Base-by-base conservation (phyloP, 2,329 filamentous ascomycete species). In the Dactylella cylindrospora region DNA sequence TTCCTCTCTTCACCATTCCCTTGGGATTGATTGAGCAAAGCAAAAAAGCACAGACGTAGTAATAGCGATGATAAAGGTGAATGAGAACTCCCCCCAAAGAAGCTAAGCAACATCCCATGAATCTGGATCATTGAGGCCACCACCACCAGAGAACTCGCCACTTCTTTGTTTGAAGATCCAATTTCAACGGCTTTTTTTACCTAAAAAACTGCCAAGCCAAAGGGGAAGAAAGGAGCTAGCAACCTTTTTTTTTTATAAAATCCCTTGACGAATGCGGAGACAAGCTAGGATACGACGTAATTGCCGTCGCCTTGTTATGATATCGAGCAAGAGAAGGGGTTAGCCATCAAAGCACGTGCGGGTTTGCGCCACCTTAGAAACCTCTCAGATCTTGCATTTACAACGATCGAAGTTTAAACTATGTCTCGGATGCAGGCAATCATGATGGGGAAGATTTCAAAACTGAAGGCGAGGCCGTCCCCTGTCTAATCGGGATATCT, bases 181-280 rank as follows among this genome's bases (percentile, higher is more conserved):
- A n/a, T n/a, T 38, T 49, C 33, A 62, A 62, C 57, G 57, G 49
- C 43, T 49, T 44, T 62, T 31, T 44, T 62, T 31, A 40, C 53
- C 7, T 13, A 41, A 25, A 53, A 31, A 17, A 17, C 31, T 44
- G 57, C 55, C 49, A 53, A 53, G 47, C 43, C 20, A 54, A 49
- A 44, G 19, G 31, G 45, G 44, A 43, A 23, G 39, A 45, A 62
- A 25, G 31, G 7, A 50, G 36, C 57, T 62, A 62, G 57, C 57
- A 62, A 44, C 57, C 54, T n/a, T n/a, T n/a, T n/a, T n/a, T n/a
- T n/a, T n/a, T n/a, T 62, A 54, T 62, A 54, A 62, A 62, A n/a
- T n/a, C n/a, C n/a, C 49, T 41, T 43, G 57, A 62, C 57, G 57
- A 49, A 62, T 62, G 49, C 36, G 47, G 55, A 49, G 46, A 46